Percentiles rank a stretch among this genome's conserved stretches.
These are phyloP conservation scores for Trichoderma virens DNA, from an alignment of 495 filamentous ascomycete genomes.

Conservation along the genomic window DNA sequence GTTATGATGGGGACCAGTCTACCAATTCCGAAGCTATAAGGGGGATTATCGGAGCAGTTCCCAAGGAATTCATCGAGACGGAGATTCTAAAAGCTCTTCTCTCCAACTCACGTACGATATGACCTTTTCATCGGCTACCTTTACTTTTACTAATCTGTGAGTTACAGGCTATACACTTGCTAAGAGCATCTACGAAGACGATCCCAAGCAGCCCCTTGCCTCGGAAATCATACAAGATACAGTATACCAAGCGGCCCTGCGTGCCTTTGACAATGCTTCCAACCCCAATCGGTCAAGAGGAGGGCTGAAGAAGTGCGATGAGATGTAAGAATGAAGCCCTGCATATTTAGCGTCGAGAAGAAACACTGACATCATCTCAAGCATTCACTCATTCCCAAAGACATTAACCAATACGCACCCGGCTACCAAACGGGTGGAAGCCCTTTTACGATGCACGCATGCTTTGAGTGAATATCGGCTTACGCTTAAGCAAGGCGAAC, in stretches of 20 bases:
- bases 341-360: not conserved
- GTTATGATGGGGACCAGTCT: constrained; percentile 27
- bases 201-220: constrained; percentile 42
- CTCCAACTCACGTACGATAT: constrained; percentile 53
- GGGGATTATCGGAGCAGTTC: constrained; percentile 66
- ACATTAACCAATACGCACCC: constrained; percentile 50
- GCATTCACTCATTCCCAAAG: constrained; percentile 60
- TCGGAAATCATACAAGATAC: constrained; percentile 51
- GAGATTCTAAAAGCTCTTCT: constrained; percentile 71
- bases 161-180: constrained; percentile 59
- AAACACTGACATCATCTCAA: constrained; percentile 22
- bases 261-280: constrained; percentile 79
- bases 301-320: constrained; percentile 73
- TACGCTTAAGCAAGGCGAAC: constrained; percentile 82
- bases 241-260: constrained; percentile 59
- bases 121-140: not conserved
- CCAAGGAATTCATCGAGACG: constrained; percentile 55
- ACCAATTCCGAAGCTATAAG: constrained; percentile 25
- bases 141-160: constrained; percentile 17
- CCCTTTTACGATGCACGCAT: constrained; percentile 80
- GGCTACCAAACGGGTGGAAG: constrained; percentile 47
- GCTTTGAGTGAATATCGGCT: constrained; percentile 80
- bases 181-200: constrained; percentile 59
- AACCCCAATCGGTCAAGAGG: constrained; percentile 81
- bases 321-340: constrained; percentile 52